Base-by-base conservation (phyloP, 108 stramenopile genomes). In the Phaeodactylum tricornutum region DNA sequence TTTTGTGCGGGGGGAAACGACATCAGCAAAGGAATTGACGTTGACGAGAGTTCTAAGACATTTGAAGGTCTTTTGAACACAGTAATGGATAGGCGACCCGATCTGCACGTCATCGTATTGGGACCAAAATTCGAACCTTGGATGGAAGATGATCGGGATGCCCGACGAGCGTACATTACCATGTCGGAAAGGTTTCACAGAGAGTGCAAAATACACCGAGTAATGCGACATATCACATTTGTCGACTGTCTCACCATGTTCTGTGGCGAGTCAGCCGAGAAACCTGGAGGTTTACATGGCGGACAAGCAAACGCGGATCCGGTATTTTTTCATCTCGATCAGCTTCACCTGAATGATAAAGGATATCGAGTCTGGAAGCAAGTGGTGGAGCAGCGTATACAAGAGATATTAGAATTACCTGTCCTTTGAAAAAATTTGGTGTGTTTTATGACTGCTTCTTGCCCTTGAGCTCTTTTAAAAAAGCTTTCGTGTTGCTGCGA, bases 101-200 rank as follows among this genome's bases (percentile, higher is more conserved):
- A 12, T 1, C 60, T 9, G 23, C 16, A 59, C 37, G 29, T 87
- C 17, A 62, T 87, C 39, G 74, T 83, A 43, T 43, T 89, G 21
- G 87, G 87, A 6, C 87, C 82, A 14, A 88, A 88, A 46, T 71
- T 88, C 23, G 86, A 89, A 59, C 87, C 87, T 9, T 89, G 87
- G 82, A 47, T 82, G 31, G 43, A 67, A 6, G 22, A 72, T n/a
- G 76, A 87, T 23, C 9, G 24, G 8, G 37, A 48, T n/a, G 61
- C 50, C 50, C 66, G 81, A 42, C 80, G 73, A 41, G 36, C 71
- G 44, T 89, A 84, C 53, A 43, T 40, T 12, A 64, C 74, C 55
- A 64, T 89, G 52, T 75, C 71, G 2, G 62, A 66, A 50, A 52
- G 58, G 34, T 52, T 87, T 29, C 42, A 64, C 27, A 61, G 70